Evolutionary conservation across 169 alveolate species (phyloP).

Genomic region (Plasmodium knowlesi): DNA sequence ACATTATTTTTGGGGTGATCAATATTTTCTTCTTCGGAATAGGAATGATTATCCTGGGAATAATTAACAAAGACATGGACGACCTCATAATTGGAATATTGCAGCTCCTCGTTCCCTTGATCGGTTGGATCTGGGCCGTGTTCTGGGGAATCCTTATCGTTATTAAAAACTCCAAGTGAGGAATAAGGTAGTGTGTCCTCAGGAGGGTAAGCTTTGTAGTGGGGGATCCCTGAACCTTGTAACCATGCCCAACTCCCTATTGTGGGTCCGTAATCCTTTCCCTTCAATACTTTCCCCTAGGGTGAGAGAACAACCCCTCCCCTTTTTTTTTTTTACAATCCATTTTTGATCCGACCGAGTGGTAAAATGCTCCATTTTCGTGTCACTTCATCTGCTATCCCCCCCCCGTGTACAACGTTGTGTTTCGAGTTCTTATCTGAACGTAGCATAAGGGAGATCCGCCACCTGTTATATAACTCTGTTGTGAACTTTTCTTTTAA

Average conservation of each 20-base stretch:
- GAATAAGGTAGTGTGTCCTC: background rate
- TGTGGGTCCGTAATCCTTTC: too few species aligned
- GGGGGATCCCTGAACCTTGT: background rate
- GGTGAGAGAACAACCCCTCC: too few species aligned
- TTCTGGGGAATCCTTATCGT: slow-evolving; percentile 88
- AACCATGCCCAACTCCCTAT: too few species aligned
- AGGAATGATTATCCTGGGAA: slow-evolving; percentile 85
- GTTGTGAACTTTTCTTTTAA: background rate
- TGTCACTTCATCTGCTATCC: background rate
- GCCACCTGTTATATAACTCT: background rate
- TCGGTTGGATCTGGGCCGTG: slow-evolving; percentile 90
- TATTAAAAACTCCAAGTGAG: slow-evolving; percentile 44
- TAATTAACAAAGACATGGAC: slow-evolving; percentile 82
- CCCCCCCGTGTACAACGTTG: background rate
- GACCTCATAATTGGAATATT: slow-evolving; percentile 85
- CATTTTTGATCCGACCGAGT: background rate
- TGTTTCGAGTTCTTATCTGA: background rate
- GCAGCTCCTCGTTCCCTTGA: slow-evolving; percentile 84
- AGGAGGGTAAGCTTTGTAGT: background rate
- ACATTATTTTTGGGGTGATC: slow-evolving; percentile 77
- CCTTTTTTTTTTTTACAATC: background rate
- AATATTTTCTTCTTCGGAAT: slow-evolving; percentile 85
- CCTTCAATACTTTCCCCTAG: too few species aligned
- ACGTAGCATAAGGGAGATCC: background rate
- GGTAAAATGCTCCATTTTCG: background rate